Base-by-base conservation (phyloP, 495 filamentous ascomycete genomes). In the Trichoderma parareesei region DNA sequence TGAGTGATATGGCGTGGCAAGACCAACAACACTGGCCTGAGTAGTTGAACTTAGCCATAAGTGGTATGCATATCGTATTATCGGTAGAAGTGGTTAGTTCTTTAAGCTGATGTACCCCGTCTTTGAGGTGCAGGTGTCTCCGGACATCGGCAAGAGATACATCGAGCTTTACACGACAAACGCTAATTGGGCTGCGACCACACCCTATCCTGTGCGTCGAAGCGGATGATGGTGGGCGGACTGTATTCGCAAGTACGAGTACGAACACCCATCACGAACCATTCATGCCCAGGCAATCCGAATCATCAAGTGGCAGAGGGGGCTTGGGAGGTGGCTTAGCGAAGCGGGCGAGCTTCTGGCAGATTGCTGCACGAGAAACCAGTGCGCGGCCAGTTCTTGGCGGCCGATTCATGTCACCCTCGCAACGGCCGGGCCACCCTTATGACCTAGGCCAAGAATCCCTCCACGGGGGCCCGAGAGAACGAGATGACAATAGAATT, bases 401-500 rank as follows among this genome's bases (percentile, higher is more conserved):
- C 33, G n/a, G 46, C 18, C 46, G 46, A 57, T 57, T 33, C 27
- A 35, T 57, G 27, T 33, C 53, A 33, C 33, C 33, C 53, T 57
- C 37, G 53, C 53, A 35, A 11, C 53, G 7, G 27, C 13, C 8
- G 53, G 33, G 53, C 53, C 53, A 57, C 53, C 37, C 37, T 57
- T 57, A 57, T 57, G 53, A 57, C 53, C 37, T 57, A 57, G 9
- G 53, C 53, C 53, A 57, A 57, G 53, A 57, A n/a, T 18, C 20
- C 27, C 27, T 57, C 53, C 53, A 57, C 37, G 53, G 53, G 53
- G 53, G 53, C 8, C 5, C 33, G 53, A 37, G 53, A 20, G 53
- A 57, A 57, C 53, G 53, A 57, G 53, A 57, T 57, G 53, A 57
- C 53, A 57, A 57, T 57, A 10, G 11, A 57, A 57, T 18, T 11